Evolutionary conservation across 2,329 filamentous ascomycete species (phyloP).

Genomic region (Apiospora phragmitis): DNA sequence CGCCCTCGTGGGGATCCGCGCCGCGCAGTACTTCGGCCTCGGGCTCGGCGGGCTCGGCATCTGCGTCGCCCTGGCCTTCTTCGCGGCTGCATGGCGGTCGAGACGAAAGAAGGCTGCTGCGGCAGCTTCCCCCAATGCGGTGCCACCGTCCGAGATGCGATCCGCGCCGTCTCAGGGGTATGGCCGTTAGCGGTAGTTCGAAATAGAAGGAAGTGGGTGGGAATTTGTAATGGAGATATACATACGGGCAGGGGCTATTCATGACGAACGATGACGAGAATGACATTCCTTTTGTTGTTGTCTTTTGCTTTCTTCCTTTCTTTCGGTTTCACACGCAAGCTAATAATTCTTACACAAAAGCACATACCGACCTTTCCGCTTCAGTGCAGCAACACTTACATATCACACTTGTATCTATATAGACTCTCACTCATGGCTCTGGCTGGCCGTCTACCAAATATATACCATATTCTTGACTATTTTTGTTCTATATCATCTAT

Average conservation of each 20-base stretch:
- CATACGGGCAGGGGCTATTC: background rate
- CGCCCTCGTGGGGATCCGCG: conserved; percentile 23
- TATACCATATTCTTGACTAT: background rate
- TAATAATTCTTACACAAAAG: background rate
- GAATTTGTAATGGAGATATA: background rate
- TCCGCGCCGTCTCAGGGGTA: background rate
- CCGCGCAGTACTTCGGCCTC: conserved; percentile 24
- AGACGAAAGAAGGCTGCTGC: background rate
- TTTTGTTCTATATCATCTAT: background rate
- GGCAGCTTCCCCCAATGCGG: background rate
- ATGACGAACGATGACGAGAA: background rate
- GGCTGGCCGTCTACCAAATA: background rate
- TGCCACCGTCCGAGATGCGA: background rate
- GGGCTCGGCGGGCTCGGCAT: conserved; percentile 24
- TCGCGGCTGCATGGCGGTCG: background rate
- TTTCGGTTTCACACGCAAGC: background rate
- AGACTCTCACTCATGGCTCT: background rate
- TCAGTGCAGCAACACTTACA: background rate
- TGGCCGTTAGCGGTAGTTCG: background rate
- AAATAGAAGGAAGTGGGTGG: background rate
- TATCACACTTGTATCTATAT: background rate
- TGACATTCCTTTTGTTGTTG: background rate
- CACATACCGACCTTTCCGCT: background rate
- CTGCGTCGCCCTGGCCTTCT: conserved; percentile 19
- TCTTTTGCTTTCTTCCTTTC: background rate